Percentiles rank a stretch among this genome's conserved stretches.
Conservation (phyloP, 371 early-diverging fungal genomes). For the Phascolomyces articulosus region DNA sequence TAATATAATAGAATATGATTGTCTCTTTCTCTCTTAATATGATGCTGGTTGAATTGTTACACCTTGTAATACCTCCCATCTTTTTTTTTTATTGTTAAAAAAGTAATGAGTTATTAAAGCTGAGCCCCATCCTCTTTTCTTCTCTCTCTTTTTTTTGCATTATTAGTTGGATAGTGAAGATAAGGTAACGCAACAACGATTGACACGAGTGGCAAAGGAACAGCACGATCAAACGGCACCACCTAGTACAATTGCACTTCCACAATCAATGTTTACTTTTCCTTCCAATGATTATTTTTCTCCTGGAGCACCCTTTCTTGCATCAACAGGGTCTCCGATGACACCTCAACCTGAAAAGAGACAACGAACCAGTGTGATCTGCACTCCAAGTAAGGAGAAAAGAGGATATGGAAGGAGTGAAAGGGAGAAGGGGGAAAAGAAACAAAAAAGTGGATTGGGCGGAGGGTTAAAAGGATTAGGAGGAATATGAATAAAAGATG, state of each 20-base stretch:
- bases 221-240: slow-evolving; percentile 3
- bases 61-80: background rate
- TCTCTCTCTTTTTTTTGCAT: background rate
- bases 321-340: slow-evolving; percentile 10
- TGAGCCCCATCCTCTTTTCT: background rate
- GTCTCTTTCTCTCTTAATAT: too few relatives aligned
- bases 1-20: too few relatives aligned
- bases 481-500: background rate
- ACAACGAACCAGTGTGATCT: background rate
- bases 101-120: background rate
- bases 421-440: background rate
- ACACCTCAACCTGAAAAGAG: slow-evolving; percentile 10
- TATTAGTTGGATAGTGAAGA: slow-evolving; percentile 17
- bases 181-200: slow-evolving; percentile 11
- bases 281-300: slow-evolving; percentile 19
- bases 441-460: too few relatives aligned
- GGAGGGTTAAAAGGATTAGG: background rate
- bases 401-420: background rate
- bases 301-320: slow-evolving; percentile 16
- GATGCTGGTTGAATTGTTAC: too few relatives aligned
- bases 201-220: slow-evolving; percentile 6
- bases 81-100: background rate
- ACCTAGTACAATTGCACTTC: slow-evolving; percentile 10
- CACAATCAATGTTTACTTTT: slow-evolving; percentile 13
- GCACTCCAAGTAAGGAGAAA: background rate